Evolutionary conservation across 768 basidiomycete genomes (phyloP).

Genomic region (Leccinum fibrillosum): DNA sequence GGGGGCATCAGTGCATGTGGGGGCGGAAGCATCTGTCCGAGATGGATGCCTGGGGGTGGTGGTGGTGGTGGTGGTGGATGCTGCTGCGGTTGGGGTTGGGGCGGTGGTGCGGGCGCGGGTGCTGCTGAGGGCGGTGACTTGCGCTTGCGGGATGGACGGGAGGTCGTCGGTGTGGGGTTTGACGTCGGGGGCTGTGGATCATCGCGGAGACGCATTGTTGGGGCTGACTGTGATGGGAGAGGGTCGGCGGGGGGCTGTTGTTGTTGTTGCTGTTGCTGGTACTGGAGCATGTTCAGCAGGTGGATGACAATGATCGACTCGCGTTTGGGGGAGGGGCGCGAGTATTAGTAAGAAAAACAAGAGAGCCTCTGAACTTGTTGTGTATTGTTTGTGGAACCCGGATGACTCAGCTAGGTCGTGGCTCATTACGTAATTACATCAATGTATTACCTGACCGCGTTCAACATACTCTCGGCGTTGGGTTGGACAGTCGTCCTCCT

Average conservation of each 20-base stretch:
- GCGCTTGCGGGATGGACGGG: conserved; percentile 52
- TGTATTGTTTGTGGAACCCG: conserved; percentile 15
- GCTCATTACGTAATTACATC: conserved; percentile 8
- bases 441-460: conserved; percentile 62
- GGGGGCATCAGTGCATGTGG: conserved; percentile 50
- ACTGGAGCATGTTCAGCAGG: conserved; percentile 28
- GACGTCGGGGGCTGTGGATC: conserved; percentile 35
- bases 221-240: conserved; percentile 14
- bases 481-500: conserved; percentile 76
- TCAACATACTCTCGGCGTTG: conserved; percentile 71
- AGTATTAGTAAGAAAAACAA: conserved; percentile 38
- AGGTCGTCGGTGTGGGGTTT: conserved; percentile 10
- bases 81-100: conserved; percentile 21
- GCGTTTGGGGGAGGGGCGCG: conserved; percentile 33
- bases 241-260: conserved; percentile 18
- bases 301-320: conserved; percentile 27
- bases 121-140: conserved; percentile 55
- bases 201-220: conserved; percentile 61
- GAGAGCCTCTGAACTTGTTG: conserved; percentile 16
- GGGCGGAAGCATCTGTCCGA: conserved; percentile 55
- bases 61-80: conserved; percentile 32
- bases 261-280: conserved; percentile 16
- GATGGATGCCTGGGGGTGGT: conserved; percentile 33
- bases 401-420: conserved; percentile 6
- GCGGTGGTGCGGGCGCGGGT: conserved; percentile 6